Evolutionary conservation across 1,284 basidiomycete species (phyloP).

Genomic region (Trichosporon sp.): DNA sequence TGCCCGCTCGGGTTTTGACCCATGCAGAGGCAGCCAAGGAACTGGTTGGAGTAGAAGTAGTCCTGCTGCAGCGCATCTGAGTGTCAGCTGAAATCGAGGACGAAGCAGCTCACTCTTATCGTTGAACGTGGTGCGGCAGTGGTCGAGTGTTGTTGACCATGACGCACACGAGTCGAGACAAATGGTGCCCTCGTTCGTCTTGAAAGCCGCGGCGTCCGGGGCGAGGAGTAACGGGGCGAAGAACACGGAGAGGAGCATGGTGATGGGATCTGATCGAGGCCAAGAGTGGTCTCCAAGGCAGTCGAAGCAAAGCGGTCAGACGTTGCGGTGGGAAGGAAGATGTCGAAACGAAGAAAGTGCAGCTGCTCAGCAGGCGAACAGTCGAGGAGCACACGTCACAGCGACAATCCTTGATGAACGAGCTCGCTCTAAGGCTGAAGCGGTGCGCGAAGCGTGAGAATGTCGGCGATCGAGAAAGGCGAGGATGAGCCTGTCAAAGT

Average conservation of each 20-base stretch:
- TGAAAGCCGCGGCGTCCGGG: not conserved
- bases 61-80: not conserved
- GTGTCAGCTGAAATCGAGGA: not conserved
- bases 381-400: no score
- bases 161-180: conserved; percentile 7
- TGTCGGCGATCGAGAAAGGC: not conserved
- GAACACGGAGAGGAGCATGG: not conserved
- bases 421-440: no score
- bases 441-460: not conserved
- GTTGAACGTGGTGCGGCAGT: conserved; percentile 13
- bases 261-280: no score
- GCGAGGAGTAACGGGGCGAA: not conserved
- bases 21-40: conserved; percentile 32
- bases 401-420: no score
- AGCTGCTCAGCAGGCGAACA: no score
- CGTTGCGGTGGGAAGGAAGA: no score
- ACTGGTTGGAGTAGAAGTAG: conserved; percentile 29
- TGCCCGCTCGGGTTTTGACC: conserved; percentile 18
- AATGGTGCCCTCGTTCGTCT: conserved; percentile 7
- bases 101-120: conserved; percentile 10
- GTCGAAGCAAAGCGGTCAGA: no score
- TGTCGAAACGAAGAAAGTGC: no score
- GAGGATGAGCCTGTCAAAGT: not conserved
- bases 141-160: conserved; percentile 12
- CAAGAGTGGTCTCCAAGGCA: no score